Evolutionary conservation across 148 eudicot species (phyloP).

Genomic region (Arbutus unedo): DNA sequence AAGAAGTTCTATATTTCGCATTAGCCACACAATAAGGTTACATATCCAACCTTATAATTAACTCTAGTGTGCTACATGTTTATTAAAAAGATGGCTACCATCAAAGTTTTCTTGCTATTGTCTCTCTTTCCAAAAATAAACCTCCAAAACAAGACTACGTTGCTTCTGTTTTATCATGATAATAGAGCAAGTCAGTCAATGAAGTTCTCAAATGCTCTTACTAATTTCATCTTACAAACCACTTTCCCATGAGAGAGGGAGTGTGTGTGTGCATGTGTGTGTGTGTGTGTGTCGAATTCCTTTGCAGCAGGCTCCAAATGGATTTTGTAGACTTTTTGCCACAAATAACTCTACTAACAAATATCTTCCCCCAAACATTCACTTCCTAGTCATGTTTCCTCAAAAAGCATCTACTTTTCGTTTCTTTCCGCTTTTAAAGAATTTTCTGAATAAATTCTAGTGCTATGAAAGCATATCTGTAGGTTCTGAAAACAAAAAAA

Average conservation of each 20-base stretch:
- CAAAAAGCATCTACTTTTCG: not conserved
- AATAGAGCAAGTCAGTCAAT: conserved; percentile 1
- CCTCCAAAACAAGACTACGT: not conserved
- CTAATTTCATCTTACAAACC: not conserved
- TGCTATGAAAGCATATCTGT: not conserved
- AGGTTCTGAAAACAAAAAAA: not conserved
- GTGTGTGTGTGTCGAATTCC: not conserved
- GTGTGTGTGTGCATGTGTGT: not conserved
- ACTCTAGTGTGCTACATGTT: not conserved
- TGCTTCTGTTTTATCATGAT: not conserved
- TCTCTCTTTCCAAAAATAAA: not conserved
- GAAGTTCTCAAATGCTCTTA: not conserved
- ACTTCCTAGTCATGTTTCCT: not conserved
- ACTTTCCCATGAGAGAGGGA: not conserved
- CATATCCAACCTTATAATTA: not conserved
- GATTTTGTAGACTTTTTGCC: not conserved
- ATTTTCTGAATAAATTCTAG: not conserved
- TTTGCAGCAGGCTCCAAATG: not conserved
- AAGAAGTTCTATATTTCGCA: not conserved
- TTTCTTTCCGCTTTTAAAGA: not conserved
- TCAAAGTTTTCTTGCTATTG: not conserved
- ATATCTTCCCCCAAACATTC: conserved; percentile 10
- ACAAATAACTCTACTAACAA: not conserved
- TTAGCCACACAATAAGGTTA: not conserved
- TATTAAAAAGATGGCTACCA: not conserved